phyloP scores from a whole-genome alignment of 495 filamentous ascomycete species.

The Podospora pseudopauciseta region DNA sequence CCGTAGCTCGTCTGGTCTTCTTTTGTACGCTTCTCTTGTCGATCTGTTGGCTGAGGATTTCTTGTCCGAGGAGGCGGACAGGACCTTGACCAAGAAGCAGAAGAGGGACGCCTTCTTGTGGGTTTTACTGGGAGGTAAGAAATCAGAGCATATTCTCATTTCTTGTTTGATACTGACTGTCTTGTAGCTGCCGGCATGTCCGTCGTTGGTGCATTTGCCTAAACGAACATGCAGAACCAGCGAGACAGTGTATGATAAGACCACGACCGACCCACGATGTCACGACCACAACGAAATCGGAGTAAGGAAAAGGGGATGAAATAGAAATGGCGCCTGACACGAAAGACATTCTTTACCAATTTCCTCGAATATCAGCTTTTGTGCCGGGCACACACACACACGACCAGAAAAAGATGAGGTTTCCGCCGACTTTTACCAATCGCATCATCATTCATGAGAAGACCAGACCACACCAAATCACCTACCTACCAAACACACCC shows the following conservation, averaged over 20 bases:
- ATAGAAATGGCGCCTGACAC: not conserved
- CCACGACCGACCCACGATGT: constrained; percentile 2
- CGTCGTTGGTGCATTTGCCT: constrained; percentile 36
- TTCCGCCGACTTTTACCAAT: not conserved
- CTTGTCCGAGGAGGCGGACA: constrained; percentile 52
- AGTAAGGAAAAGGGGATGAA: not conserved
- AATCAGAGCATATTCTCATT: not conserved
- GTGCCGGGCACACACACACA: not conserved
- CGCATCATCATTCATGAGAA: not conserved
- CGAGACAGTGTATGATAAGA: not conserved
- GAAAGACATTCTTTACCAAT: not conserved
- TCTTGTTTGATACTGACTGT: constrained; percentile 17
- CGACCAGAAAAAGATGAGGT: not conserved
- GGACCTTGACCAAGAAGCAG: constrained; percentile 43
- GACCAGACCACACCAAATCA: not conserved
- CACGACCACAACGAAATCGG: not conserved
- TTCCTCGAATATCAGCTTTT: not conserved
- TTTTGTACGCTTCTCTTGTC: constrained; percentile 60
- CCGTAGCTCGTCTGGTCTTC: constrained; percentile 51
- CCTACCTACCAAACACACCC: not conserved
- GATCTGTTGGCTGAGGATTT: constrained; percentile 64
- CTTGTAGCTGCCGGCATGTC: constrained; percentile 26
- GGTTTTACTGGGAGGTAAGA: constrained; percentile 44
- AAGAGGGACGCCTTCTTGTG: constrained; percentile 40
- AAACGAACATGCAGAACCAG: constrained; percentile 12